phyloP scores from a whole-genome alignment of 164 flowering plant genomes.

The Vitis amurensis region DNA sequence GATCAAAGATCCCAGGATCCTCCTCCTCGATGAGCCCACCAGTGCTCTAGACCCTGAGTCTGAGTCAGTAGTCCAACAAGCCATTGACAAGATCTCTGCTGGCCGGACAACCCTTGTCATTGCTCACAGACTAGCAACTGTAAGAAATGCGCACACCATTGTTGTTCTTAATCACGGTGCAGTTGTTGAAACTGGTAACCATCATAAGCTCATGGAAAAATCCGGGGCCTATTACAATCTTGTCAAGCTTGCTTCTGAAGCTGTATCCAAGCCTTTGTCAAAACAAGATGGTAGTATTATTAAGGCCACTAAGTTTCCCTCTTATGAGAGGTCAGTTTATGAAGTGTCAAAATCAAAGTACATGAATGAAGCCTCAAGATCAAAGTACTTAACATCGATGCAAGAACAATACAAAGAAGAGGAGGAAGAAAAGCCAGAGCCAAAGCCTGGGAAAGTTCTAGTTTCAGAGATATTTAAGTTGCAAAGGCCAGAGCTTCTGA shows the following conservation, averaged over 20 bases:
- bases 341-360: conserved; percentile 26
- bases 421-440: conserved; percentile 3
- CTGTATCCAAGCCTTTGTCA: conserved; percentile 20
- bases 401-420: conserved; percentile 17
- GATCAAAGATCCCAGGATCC: conserved; percentile 62
- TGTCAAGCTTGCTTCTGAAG: conserved; percentile 61
- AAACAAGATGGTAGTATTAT: conserved; percentile 9
- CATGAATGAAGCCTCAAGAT: conserved; percentile 26
- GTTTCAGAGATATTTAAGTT: conserved; percentile 51
- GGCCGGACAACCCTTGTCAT: conserved; percentile 70
- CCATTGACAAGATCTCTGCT: conserved; percentile 59
- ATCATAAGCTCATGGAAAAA: conserved; percentile 51
- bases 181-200: conserved; percentile 59
- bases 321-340: conserved; percentile 26
- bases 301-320: conserved; percentile 12
- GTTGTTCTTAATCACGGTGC: conserved; percentile 60
- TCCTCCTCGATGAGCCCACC: conserved; percentile 80
- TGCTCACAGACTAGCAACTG: conserved; percentile 76
- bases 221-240: conserved; percentile 53
- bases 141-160: conserved; percentile 60
- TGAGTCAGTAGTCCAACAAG: conserved; percentile 56
- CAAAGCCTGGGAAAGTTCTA: conserved; percentile 15
- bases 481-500: conserved; percentile 56
- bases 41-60: conserved; percentile 77
- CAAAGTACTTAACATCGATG: conserved; percentile 28